Percentiles rank a stretch among this genome's conserved stretches.
These are phyloP conservation scores for Termitomyces sp. DNA, from an alignment of 768 basidiomycete species.

Conservation along the genomic window DNA sequence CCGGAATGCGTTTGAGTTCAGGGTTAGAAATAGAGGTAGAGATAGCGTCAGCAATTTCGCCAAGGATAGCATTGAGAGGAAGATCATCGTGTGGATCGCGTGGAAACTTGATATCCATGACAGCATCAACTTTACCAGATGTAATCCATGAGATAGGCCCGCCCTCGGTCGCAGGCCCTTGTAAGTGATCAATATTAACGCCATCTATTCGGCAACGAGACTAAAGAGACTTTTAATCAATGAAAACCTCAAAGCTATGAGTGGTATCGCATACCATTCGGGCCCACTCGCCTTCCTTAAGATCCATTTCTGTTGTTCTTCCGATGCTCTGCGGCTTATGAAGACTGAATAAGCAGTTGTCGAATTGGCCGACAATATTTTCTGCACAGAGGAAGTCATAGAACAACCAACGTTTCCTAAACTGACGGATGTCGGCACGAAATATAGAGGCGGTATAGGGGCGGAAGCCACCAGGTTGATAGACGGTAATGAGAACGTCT, in stretches of 20 bases:
- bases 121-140: conserved; percentile 93
- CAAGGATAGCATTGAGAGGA: conserved; percentile 77
- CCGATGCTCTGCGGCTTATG: conserved; percentile 97
- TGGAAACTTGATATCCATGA: conserved; percentile 97
- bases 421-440: conserved; percentile 77
- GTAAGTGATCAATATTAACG: conserved; percentile 92
- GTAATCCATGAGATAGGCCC: conserved; percentile 98
- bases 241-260: background rate
- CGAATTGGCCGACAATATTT: conserved; percentile 94
- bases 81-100: conserved; percentile 65
- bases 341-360: conserved; percentile 95
- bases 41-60: conserved; percentile 89
- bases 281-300: conserved; percentile 80
- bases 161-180: conserved; percentile 74
- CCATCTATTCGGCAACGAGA: conserved; percentile 96
- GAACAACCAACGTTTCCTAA: conserved; percentile 93
- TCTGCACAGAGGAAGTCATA: conserved; percentile 95
- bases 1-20: conserved; percentile 63
- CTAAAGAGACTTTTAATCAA: conserved; percentile 38
- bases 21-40: conserved; percentile 52
- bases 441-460: conserved; percentile 93
- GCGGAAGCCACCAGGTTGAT: conserved; percentile 90
- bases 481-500: conserved; percentile 90
- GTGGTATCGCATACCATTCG: conserved; percentile 67
- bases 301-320: conserved; percentile 80